Evolutionary conservation across 2,329 filamentous ascomycete genomes (phyloP).

Genomic region (Aspergillus aculeatinus): DNA sequence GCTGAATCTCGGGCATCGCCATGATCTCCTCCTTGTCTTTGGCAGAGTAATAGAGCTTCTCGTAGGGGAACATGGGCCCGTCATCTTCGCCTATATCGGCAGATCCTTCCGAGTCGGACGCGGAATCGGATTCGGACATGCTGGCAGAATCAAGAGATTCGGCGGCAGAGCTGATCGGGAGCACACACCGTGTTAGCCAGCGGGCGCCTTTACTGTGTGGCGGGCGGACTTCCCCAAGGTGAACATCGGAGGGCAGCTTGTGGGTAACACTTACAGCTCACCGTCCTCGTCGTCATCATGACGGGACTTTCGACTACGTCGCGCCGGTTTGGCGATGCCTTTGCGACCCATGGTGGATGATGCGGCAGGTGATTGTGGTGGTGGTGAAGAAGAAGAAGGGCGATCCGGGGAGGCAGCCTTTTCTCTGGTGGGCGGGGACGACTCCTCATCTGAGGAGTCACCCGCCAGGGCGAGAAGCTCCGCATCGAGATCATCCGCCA

Average conservation of each 20-base stretch:
- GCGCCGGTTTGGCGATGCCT: constrained; percentile 41
- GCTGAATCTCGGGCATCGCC: constrained; percentile 83
- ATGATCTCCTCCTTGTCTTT: constrained; percentile 77
- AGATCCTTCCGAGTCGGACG: constrained; percentile 68
- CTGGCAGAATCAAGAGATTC: constrained; percentile 75
- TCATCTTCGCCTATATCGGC: constrained; percentile 46
- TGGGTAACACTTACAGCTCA: constrained; percentile 67
- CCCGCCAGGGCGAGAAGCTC: constrained; percentile 91
- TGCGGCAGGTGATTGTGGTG: constrained; percentile 49
- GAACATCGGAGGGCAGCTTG: background rate
- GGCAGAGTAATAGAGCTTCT: constrained; percentile 76
- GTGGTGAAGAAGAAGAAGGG: constrained; percentile 51
- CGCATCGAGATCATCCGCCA: constrained; percentile 83
- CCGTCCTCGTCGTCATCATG: constrained; percentile 73
- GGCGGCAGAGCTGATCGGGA: constrained; percentile 60
- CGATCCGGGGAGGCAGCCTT: constrained; percentile 54
- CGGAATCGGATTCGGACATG: constrained; percentile 86
- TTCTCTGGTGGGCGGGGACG: constrained; percentile 55
- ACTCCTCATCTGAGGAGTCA: constrained; percentile 56
- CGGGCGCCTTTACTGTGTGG: background rate
- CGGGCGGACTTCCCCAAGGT: background rate
- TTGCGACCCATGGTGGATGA: constrained; percentile 49
- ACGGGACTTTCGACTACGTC: constrained; percentile 48
- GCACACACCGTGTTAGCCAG: constrained; percentile 11
- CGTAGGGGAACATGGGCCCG: constrained; percentile 70